phyloP scores from a whole-genome alignment of 805 yeast genomes.

The Wickerhamiella hasegawae region DNA sequence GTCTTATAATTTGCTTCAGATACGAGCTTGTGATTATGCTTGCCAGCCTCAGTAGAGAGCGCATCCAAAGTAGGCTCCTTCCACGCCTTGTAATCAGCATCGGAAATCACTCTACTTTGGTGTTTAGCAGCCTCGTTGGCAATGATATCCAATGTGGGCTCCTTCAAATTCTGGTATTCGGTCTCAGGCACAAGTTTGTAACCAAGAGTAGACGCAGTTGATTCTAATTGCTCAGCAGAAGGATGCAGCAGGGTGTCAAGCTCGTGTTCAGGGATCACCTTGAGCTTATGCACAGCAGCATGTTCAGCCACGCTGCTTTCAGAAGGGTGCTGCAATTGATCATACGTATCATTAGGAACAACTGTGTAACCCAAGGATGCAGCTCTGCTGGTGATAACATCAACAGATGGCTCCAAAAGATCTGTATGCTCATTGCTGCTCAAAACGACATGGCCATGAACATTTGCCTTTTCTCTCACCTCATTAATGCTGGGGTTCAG shows the following conservation, averaged over 20 bases:
- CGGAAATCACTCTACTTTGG: slow-evolving; percentile 1
- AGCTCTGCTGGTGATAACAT: neutral
- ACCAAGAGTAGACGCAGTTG: neutral
- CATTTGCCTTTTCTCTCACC: neutral
- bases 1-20: neutral
- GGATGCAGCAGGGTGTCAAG: neutral
- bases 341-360: slow-evolving; percentile 2
- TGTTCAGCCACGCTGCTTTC: neutral
- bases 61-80: neutral
- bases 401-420: slow-evolving; percentile 5
- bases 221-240: neutral
- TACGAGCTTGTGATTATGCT: neutral
- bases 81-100: neutral
- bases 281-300: neutral
- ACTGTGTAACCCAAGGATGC: neutral
- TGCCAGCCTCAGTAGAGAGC: neutral
- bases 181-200: slow-evolving; percentile 8
- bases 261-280: neutral
- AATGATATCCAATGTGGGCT: slow-evolving; percentile 1
- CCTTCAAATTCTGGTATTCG: slow-evolving; percentile 7
- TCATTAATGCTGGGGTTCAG: slow-evolving; percentile 3
- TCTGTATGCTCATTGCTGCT: slow-evolving; percentile 8
- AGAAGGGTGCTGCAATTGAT: slow-evolving; percentile 1
- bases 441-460: slow-evolving; percentile 11
- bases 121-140: neutral